Evolutionary conservation across 1,139 yeast genomes (phyloP).

Genomic region (Arxiozyma telluris): DNA sequence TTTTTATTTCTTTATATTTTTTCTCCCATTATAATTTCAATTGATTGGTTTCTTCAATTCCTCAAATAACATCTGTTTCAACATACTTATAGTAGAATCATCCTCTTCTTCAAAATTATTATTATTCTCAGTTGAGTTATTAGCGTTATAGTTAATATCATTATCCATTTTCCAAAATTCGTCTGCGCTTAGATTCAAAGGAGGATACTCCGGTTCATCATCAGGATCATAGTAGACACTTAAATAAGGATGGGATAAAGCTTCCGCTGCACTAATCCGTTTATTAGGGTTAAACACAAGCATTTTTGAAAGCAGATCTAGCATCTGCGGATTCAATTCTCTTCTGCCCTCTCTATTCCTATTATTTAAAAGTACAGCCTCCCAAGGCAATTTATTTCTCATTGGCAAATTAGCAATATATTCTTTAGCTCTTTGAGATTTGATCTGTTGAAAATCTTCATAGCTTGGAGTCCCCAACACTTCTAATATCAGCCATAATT

Average conservation of each 20-base stretch:
- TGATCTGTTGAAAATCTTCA: constrained; percentile 48
- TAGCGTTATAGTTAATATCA: constrained; percentile 34
- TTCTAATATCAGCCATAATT: constrained; percentile 51
- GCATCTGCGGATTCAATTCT: constrained; percentile 46
- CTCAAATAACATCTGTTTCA: constrained; percentile 47
- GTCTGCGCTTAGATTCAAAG: constrained; percentile 39
- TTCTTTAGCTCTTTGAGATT: constrained; percentile 52
- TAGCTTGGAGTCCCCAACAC: constrained; percentile 56
- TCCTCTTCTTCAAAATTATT: constrained; percentile 22
- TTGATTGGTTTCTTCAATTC: constrained; percentile 33
- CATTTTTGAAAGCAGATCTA: constrained; percentile 52
- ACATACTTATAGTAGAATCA: constrained; percentile 25
- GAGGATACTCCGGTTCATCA: constrained; percentile 57
- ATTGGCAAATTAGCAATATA: constrained; percentile 54
- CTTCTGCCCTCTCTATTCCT: constrained; percentile 26
- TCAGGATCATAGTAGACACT: constrained; percentile 59
- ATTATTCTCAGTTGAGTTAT: neutral
- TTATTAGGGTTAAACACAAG: constrained; percentile 56
- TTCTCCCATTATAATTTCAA: neutral
- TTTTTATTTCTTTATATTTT: no score
- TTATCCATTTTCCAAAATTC: constrained; percentile 54
- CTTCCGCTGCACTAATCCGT: constrained; percentile 56
- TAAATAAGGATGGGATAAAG: constrained; percentile 58
- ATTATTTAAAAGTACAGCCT: constrained; percentile 25
- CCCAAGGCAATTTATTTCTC: constrained; percentile 40